Conservation (phyloP, 2,329 filamentous ascomycete species). For the Colletotrichum lini region DNA sequence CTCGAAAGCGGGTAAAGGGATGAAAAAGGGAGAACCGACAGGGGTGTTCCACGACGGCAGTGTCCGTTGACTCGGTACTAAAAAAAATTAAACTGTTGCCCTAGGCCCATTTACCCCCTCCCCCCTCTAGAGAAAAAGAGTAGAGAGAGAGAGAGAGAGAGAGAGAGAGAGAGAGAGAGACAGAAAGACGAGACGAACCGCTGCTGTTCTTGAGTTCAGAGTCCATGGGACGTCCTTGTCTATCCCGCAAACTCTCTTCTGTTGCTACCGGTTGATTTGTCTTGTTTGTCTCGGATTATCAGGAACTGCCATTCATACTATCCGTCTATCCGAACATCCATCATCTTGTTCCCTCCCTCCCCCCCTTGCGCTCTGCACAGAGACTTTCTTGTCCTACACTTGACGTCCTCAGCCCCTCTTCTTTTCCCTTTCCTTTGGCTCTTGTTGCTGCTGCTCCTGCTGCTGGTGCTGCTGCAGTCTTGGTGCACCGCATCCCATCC, state of each 20-base stretch:
- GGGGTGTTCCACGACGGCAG: neutral
- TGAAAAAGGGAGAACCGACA: conserved; percentile 18
- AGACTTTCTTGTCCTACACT: too few species aligned
- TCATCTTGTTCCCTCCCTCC: too few species aligned
- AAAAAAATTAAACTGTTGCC: conserved; percentile 32
- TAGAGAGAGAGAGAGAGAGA: neutral
- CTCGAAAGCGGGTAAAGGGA: neutral
- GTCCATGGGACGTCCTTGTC: conserved; percentile 40
- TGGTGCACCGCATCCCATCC: too few species aligned
- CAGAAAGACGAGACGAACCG: conserved; percentile 27
- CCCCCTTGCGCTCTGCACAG: conserved; percentile 2
- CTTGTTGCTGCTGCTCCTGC: too few species aligned
- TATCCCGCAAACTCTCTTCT: conserved; percentile 11
- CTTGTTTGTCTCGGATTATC: neutral
- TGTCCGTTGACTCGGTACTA: neutral
- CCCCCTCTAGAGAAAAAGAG: neutral
- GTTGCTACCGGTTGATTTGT: neutral
- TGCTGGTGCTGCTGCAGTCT: too few species aligned
- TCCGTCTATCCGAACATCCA: too few species aligned
- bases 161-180: neutral
- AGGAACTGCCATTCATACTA: neutral
- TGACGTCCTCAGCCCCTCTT: too few species aligned
- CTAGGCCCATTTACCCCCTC: conserved; percentile 19
- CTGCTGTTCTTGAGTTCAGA: neutral
- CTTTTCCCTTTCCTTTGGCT: too few species aligned